Evolutionary conservation across 2,329 filamentous ascomycete species (phyloP).

Genomic region (Leptographium radiaticola): DNA sequence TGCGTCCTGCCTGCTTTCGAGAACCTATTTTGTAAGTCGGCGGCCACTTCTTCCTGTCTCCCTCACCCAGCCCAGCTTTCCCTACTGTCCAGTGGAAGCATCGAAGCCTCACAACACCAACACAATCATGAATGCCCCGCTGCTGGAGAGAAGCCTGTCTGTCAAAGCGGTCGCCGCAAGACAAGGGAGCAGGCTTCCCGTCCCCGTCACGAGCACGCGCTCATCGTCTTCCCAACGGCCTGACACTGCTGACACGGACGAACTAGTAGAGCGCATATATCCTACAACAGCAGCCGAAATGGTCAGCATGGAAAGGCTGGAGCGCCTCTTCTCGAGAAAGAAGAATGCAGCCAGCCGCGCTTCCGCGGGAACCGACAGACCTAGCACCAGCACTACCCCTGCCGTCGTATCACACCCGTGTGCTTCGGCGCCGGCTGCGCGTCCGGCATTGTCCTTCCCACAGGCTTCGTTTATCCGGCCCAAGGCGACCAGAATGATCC

Average conservation of each 20-base stretch:
- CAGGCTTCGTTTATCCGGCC: slow-evolving; percentile 43
- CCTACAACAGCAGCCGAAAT: slow-evolving; percentile 19
- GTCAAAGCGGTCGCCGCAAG: no score
- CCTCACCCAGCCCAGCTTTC: background rate
- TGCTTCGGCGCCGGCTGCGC: slow-evolving; percentile 6
- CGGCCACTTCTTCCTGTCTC: background rate
- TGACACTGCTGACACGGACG: no score
- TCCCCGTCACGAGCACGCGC: no score
- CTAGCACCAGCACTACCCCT: background rate
- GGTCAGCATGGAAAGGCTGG: slow-evolving; percentile 35
- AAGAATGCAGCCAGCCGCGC: slow-evolving; percentile 14
- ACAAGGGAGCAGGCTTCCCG: no score
- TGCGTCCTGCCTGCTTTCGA: background rate
- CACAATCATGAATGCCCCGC: no score
- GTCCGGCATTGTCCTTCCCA: slow-evolving; percentile 25
- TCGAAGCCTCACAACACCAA: no score
- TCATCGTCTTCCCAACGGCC: no score
- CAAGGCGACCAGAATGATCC: slow-evolving; percentile 39
- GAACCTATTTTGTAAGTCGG: background rate
- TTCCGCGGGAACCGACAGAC: slow-evolving; percentile 4
- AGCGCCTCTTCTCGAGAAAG: slow-evolving; percentile 38
- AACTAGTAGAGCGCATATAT: no score
- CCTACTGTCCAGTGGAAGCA: no score
- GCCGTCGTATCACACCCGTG: slow-evolving; percentile 1
- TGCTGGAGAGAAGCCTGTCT: no score